These are phyloP conservation scores for Fusarium pseudoanthophilum DNA, from an alignment of 2,329 filamentous ascomycete species.

Conservation along the genomic window DNA sequence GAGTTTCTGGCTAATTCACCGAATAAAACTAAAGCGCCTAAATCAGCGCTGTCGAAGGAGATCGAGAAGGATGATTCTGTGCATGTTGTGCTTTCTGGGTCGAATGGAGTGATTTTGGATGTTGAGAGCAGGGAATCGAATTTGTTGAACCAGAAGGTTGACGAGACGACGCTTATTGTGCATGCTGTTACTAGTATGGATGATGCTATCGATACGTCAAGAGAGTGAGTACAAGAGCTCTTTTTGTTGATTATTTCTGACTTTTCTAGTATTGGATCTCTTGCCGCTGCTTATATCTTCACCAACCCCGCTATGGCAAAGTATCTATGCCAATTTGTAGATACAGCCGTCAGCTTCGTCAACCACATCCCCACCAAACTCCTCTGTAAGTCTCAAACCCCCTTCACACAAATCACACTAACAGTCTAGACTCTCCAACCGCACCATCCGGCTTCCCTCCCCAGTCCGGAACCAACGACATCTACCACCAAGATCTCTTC, in stretches of 20 bases:
- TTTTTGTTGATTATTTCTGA: not conserved
- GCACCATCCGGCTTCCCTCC: conserved; percentile 8
- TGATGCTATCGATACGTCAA: conserved; percentile 17
- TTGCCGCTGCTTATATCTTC: conserved; percentile 21
- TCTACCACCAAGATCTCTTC: conserved; percentile 15
- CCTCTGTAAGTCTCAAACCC: not conserved
- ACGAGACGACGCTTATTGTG: conserved; percentile 14
- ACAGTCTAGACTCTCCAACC: conserved; percentile 4
- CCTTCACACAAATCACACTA: fast-evolving
- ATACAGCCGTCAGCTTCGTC: conserved; percentile 14
- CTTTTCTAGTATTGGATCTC: conserved; percentile 2
- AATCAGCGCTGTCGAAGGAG: not conserved
- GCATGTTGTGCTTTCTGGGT: conserved; percentile 17
- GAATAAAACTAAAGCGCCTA: not conserved
- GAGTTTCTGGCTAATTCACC: not conserved
- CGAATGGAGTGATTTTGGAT: conserved; percentile 20
- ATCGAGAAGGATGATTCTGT: conserved; percentile 19
- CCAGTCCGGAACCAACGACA: not conserved
- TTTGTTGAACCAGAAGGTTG: conserved; percentile 11
- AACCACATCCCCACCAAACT: conserved; percentile 22
- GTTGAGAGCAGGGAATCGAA: conserved; percentile 11
- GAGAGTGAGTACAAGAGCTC: not conserved
- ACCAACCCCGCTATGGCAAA: conserved; percentile 24
- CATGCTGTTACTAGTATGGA: conserved; percentile 34
- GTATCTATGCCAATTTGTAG: conserved; percentile 22